Conservation (phyloP, 345 rosid species). For the Eucalyptus rudis region DNA sequence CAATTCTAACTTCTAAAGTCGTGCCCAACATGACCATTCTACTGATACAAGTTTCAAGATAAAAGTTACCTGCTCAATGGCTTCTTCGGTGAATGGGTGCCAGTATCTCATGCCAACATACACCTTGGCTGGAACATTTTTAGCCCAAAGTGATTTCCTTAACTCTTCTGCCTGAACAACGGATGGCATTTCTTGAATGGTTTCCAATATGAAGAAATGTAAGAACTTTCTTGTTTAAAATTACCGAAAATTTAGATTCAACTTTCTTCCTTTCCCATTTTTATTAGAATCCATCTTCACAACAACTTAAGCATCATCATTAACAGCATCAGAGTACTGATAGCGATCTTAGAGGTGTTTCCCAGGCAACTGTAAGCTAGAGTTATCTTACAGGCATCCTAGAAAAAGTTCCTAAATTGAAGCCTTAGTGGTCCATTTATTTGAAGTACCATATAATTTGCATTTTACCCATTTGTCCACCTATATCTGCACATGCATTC, state of each 20-base stretch:
- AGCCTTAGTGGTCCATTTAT: neutral
- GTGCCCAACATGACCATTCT: neutral
- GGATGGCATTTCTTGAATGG: neutral
- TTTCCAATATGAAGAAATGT: neutral
- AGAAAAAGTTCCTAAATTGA: neutral
- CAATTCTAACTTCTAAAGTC: neutral
- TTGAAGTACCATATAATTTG: neutral
- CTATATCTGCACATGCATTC: neutral
- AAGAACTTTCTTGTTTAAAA: neutral
- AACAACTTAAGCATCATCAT: neutral
- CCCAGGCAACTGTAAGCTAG: neutral
- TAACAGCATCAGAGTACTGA: neutral
- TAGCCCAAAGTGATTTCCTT: constrained; percentile 72
- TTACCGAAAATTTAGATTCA: neutral
- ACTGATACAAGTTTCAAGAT: neutral
- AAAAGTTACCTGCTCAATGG: constrained; percentile 75
- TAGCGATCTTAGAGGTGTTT: neutral
- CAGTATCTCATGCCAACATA: constrained; percentile 99
- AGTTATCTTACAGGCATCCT: neutral
- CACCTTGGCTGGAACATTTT: constrained; percentile 79
- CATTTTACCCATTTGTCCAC: neutral
- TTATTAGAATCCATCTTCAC: neutral
- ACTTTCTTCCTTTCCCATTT: neutral
- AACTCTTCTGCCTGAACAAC: constrained; percentile 74
- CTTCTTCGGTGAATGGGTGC: constrained; percentile 99